Base-by-base conservation (phyloP, 768 basidiomycete species). In the Hemileccinum rubropunctum region DNA sequence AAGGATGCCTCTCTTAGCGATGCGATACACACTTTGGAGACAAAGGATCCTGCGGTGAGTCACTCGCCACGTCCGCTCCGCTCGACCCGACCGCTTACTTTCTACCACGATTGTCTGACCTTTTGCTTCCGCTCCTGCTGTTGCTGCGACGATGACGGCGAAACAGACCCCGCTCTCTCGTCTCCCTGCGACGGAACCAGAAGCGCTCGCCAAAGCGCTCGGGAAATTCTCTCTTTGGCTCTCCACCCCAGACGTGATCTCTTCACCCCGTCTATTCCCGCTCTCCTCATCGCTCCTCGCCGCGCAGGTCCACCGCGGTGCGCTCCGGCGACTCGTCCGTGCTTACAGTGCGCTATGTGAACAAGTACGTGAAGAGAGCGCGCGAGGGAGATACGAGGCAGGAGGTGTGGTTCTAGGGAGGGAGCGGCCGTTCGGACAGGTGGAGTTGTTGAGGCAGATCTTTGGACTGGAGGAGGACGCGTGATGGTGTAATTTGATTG, bases 181-280 rank as follows among this genome's bases (percentile, higher is more conserved):
- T 36, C 50, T 67, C 0, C 84, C 88, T 1, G 70, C 78, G 0
- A 82, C 87, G 3, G 78, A 84, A 43, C 80, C 91, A 0, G 61
- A 78, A 11, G 72, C 80, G 11, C 75, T 98, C 35, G 78, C 85
- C 42, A 57, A 67, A 7, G 75, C 89, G 0, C 76, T 97, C 10
- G 75, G 70, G 14, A 73, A 73, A 37, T 97, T 98, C 71, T 87
- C 93, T 1, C 63, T 74, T 1, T 98, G 94, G 88, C 82, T 98
- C 3, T 87, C 91, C 5, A 81, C 83, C 1, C 76, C 83, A 23
- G 89, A 91, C 56, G 85, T 93, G 13, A 80, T 91, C 13, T 82
- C 90, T 13, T 87, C 91, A 0, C 83, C 89, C 0, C 84, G 91
- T 2, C 81, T 98, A 0, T 75, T 86, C 0, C 81, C 84, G 27